Conservation (phyloP, 2,329 filamentous ascomycete species). For the Alternaria incomplexa region DNA sequence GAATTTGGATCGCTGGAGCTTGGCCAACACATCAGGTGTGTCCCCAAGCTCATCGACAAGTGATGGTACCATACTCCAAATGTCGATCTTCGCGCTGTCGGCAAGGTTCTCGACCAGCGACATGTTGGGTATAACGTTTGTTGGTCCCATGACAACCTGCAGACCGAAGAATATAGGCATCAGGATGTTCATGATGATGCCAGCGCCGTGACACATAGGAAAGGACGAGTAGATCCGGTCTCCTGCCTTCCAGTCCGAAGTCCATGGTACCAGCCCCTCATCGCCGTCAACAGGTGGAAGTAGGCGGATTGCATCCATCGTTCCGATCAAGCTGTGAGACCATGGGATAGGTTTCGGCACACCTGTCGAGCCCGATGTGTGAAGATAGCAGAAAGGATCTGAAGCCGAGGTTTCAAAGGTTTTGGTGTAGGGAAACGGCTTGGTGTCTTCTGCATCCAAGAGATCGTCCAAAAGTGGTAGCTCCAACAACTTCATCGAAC, state of each 20-base stretch:
- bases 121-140: constrained; percentile 46
- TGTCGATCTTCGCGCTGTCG: constrained; percentile 41
- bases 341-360: constrained; percentile 44
- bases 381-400: constrained; percentile 38
- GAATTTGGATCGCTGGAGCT: constrained; percentile 24
- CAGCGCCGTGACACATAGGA: constrained; percentile 48
- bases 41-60: constrained; percentile 33
- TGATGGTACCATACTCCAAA: constrained; percentile 31
- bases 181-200: constrained; percentile 52
- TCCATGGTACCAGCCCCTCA: constrained; percentile 25
- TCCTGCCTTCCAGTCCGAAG: constrained; percentile 26
- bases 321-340: constrained; percentile 42
- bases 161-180: constrained; percentile 47
- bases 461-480: constrained; percentile 22
- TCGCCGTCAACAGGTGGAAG: constrained; percentile 43
- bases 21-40: constrained; percentile 24
- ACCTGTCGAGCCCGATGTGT: constrained; percentile 47
- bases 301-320: constrained; percentile 48
- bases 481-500: constrained; percentile 18
- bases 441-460: constrained; percentile 9
- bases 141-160: constrained; percentile 48
- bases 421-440: constrained; percentile 21
- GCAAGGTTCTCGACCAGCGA: constrained; percentile 44
- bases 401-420: constrained; percentile 25
- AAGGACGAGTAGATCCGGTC: constrained; percentile 40